phyloP scores from a whole-genome alignment of 371 early-diverging fungal genomes.

The Blastocladiella emersonii region DNA sequence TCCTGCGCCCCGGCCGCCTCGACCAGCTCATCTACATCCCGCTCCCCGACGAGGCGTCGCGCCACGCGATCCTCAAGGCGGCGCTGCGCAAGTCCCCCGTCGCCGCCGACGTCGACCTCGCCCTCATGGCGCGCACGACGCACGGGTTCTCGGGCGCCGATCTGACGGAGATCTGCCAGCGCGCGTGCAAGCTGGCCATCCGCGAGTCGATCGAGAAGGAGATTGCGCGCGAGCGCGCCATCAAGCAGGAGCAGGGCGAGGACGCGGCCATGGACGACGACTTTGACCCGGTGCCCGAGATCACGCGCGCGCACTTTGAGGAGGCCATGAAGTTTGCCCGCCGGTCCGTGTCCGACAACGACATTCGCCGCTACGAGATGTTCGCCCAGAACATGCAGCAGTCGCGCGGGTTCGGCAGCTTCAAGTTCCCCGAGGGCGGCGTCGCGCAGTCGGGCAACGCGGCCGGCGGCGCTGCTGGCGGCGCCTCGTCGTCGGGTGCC shows the following conservation, averaged over 20 bases:
- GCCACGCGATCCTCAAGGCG: conserved; percentile 78
- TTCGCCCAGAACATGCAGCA: conserved; percentile 96
- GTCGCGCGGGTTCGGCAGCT: conserved; percentile 74
- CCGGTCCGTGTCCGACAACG: conserved; percentile 91
- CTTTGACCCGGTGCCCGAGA: conserved; percentile 71
- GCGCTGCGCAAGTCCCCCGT: conserved; percentile 97
- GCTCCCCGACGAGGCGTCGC: conserved; percentile 89
- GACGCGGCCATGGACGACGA: conserved; percentile 59
- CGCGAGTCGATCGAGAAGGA: conserved; percentile 96
- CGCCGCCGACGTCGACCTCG: conserved; percentile 69
- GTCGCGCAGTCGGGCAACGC: conserved; percentile 15
- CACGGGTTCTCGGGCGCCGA: conserved; percentile 99
- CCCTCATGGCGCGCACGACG: conserved; percentile 75
- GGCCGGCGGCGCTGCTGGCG: conserved; percentile 18
- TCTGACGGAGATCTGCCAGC: conserved; percentile 99
- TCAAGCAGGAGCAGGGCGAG: conserved; percentile 47
- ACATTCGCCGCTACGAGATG: conserved; percentile 97
- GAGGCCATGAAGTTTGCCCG: conserved; percentile 97
- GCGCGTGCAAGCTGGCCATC: conserved; percentile 98
- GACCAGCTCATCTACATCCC: conserved; percentile 99
- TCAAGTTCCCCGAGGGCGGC: conserved; percentile 80
- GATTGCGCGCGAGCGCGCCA: conserved; percentile 51
- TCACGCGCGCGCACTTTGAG: conserved; percentile 92
- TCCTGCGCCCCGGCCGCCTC: conserved; percentile 97
- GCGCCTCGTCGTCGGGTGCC: neutral